Conservation (phyloP, 1,139 yeast genomes). For the Scheffersomyces insectosa region DNA sequence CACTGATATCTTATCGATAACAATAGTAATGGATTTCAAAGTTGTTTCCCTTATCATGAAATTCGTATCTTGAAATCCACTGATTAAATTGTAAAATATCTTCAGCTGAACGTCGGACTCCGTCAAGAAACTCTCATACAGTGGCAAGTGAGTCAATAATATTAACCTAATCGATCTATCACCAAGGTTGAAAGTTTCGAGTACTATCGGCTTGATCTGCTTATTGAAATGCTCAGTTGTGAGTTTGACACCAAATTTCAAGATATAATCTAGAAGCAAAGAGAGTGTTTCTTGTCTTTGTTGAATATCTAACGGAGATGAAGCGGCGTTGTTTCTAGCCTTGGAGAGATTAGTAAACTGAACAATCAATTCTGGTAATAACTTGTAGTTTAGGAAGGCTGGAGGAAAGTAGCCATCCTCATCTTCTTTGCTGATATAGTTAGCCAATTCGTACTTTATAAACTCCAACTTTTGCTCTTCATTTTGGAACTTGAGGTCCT, state of each 20-base stretch:
- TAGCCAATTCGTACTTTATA: constrained; percentile 46
- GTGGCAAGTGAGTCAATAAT: constrained; percentile 63
- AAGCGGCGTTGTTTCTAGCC: constrained; percentile 21
- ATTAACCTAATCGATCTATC: constrained; percentile 79
- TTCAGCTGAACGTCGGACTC: constrained; percentile 67
- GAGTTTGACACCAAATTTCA: constrained; percentile 46
- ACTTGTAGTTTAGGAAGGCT: constrained; percentile 59
- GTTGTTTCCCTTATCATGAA: constrained; percentile 80
- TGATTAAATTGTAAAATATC: constrained; percentile 65
- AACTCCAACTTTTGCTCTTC: constrained; percentile 54
- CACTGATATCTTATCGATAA: constrained; percentile 69
- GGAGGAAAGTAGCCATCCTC: constrained; percentile 42
- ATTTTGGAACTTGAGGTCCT: constrained; percentile 51
- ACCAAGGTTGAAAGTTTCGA: constrained; percentile 61
- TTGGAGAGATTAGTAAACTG: constrained; percentile 33
- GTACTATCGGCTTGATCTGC: constrained; percentile 61
- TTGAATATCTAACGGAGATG: constrained; percentile 31
- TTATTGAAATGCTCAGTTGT: constrained; percentile 41
- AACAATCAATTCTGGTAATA: constrained; percentile 64
- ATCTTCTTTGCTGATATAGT: constrained; percentile 21
- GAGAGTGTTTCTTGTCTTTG: constrained; percentile 43
- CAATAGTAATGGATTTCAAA: constrained; percentile 62
- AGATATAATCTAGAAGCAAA: constrained; percentile 45
- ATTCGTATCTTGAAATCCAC: constrained; percentile 87
- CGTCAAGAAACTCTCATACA: constrained; percentile 51